Conservation (phyloP, 345 rosid genomes). For the Citrus reticulata region DNA sequence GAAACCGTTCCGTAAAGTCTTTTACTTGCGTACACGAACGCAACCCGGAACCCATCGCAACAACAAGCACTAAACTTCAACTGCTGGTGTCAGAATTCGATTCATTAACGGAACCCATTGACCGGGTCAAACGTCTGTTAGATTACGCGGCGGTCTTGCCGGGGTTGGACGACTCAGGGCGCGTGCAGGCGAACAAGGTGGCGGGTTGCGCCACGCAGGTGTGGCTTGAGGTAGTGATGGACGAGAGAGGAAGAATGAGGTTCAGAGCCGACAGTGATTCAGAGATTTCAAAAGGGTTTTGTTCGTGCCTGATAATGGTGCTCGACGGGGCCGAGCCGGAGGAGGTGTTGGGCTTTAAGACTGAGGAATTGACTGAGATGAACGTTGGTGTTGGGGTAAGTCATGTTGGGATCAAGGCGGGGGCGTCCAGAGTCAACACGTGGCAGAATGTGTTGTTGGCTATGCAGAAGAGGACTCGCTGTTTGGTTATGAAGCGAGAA, state of each 20-base stretch:
- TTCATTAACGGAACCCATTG: slow-evolving; percentile 65
- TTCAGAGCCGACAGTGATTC: slow-evolving; percentile 86
- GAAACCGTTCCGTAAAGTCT: background rate
- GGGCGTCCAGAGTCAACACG: slow-evolving; percentile 70
- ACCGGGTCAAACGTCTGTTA: slow-evolving; percentile 74
- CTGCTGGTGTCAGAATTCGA: slow-evolving; percentile 53
- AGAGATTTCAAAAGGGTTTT: slow-evolving; percentile 78
- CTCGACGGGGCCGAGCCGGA: slow-evolving; percentile 76
- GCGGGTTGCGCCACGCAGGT: slow-evolving; percentile 86
- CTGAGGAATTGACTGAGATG: slow-evolving; percentile 68
- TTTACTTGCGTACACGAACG: background rate
- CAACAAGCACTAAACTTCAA: slow-evolving; percentile 29
- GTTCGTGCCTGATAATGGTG: slow-evolving; percentile 70
- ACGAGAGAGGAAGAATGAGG: slow-evolving; percentile 54
- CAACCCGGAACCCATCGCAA: background rate
- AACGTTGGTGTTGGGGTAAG: slow-evolving; percentile 62
- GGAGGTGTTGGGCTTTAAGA: slow-evolving; percentile 60
- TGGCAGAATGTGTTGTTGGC: slow-evolving; percentile 69
- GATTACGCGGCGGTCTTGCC: slow-evolving; percentile 64
- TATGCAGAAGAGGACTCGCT: slow-evolving; percentile 56
- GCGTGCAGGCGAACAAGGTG: slow-evolving; percentile 55
- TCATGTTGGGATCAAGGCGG: slow-evolving; percentile 14
- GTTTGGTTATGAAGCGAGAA: slow-evolving; percentile 21
- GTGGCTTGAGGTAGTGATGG: slow-evolving; percentile 62
- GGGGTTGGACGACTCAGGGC: slow-evolving; percentile 60